Percentiles rank a stretch among this genome's conserved stretches.
These are phyloP conservation scores for Globisporangium abappressorium DNA, from an alignment of 352 stramenopile genomes.

Conservation along the genomic window DNA sequence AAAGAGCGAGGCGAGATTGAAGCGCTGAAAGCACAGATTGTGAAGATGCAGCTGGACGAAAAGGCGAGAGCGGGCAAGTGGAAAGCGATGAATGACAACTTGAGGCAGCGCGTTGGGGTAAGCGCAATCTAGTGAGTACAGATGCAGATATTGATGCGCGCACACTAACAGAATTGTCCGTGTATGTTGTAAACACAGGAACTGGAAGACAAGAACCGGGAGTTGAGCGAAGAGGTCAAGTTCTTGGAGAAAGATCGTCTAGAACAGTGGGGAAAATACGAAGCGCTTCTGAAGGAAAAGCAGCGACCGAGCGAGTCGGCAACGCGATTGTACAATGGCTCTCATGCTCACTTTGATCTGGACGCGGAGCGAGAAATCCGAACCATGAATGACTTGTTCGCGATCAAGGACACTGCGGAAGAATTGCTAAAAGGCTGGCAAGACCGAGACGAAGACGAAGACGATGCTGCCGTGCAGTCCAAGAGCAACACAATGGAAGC, in stretches of 20 bases:
- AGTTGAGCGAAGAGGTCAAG: slow-evolving; percentile 70
- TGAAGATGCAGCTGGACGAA: slow-evolving; percentile 79
- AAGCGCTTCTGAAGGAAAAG: slow-evolving; percentile 47
- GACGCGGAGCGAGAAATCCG: slow-evolving; percentile 18
- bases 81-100: slow-evolving; percentile 63
- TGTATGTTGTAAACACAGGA: slow-evolving; percentile 36
- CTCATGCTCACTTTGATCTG: slow-evolving; percentile 12
- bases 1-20: slow-evolving; percentile 73
- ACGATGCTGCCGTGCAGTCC: neutral
- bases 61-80: slow-evolving; percentile 47
- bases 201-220: slow-evolving; percentile 70
- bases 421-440: slow-evolving; percentile 38
- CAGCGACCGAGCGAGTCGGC: slow-evolving; percentile 14
- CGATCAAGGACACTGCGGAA: slow-evolving; percentile 39
- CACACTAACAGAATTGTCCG: neutral
- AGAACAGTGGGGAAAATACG: slow-evolving; percentile 73
- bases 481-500: neutral
- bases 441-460: slow-evolving; percentile 4
- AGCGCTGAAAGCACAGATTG: slow-evolving; percentile 76
- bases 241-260: slow-evolving; percentile 76
- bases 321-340: neutral
- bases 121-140: neutral
- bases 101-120: slow-evolving; percentile 67
- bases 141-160: neutral
- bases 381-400: slow-evolving; percentile 36